These are phyloP conservation scores for Boletales sp. DNA, from an alignment of 768 basidiomycete genomes.

Conservation along the genomic window DNA sequence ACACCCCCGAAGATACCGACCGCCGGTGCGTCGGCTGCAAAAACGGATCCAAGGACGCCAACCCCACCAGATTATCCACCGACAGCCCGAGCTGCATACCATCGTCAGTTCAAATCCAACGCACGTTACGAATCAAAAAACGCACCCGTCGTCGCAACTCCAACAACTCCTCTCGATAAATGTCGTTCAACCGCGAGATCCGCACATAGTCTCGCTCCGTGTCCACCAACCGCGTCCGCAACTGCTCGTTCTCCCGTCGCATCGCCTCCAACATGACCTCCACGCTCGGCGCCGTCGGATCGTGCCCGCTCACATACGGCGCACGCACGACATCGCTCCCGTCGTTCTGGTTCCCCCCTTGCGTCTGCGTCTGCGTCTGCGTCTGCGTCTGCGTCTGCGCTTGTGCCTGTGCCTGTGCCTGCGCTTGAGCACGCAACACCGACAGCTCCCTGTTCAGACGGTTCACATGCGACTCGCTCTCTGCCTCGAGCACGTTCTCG, in stretches of 20 bases:
- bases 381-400: neutral
- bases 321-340: neutral
- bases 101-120: neutral
- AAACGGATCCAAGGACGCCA: constrained; percentile 61
- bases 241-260: constrained; percentile 73
- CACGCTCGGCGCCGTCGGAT: constrained; percentile 36
- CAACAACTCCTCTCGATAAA: constrained; percentile 82
- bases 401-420: constrained; percentile 29
- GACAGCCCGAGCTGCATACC: constrained; percentile 59
- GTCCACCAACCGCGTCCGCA: constrained; percentile 62
- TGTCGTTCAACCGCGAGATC: constrained; percentile 71
- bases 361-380: no score
- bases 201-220: constrained; percentile 78
- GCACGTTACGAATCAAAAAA: neutral
- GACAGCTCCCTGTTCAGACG: constrained; percentile 67
- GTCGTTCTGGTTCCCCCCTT: constrained; percentile 9
- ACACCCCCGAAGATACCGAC: constrained; percentile 38
- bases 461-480: constrained; percentile 84
- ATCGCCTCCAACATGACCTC: constrained; percentile 74
- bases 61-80: constrained; percentile 75
- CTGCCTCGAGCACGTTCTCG: constrained; percentile 80
- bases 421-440: constrained; percentile 57
- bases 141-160: constrained; percentile 73
- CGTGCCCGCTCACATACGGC: constrained; percentile 12
- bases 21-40: constrained; percentile 71